Percentiles rank a stretch among this genome's conserved stretches.
phyloP scores from a whole-genome alignment of 495 filamentous ascomycete species.

The Pseudoneurospora amorphoporcata region DNA sequence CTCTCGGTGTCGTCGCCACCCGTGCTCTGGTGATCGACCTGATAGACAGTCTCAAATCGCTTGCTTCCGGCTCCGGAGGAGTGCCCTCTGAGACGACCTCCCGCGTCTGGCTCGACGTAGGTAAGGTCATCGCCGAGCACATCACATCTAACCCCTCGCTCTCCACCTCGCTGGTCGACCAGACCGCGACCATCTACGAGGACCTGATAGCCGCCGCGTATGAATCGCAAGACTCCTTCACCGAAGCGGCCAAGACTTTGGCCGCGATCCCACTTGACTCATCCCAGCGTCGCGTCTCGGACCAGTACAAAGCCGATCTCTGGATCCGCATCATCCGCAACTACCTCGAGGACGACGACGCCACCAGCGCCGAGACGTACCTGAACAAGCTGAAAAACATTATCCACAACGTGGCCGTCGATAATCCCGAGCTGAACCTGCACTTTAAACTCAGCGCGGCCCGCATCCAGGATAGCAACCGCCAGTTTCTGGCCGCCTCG shows the following conservation, averaged over 20 bases:
- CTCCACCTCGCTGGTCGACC: conserved; percentile 68
- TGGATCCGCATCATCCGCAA: conserved; percentile 94
- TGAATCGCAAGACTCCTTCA: conserved; percentile 72
- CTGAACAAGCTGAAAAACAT: conserved; percentile 89
- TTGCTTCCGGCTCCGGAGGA: conserved; percentile 15
- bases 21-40: conserved; percentile 62
- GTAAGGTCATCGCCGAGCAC: conserved; percentile 53
- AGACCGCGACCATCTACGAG: conserved; percentile 71
- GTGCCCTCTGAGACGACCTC: conserved; percentile 18
- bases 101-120: conserved; percentile 58
- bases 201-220: conserved; percentile 67
- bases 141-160: conserved; percentile 36
- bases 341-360: conserved; percentile 91
- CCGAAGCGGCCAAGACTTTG: conserved; percentile 63
- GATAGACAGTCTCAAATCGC: conserved; percentile 45
- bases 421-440: conserved; percentile 59
- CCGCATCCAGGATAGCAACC: conserved; percentile 81
- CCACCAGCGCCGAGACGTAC: conserved; percentile 70
- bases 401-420: conserved; percentile 64
- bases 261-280: conserved; percentile 79
- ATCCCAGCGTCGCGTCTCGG: conserved; percentile 70
- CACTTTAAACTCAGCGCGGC: conserved; percentile 87
- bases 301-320: conserved; percentile 64
- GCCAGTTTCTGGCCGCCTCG: conserved; percentile 83
- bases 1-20: conserved; percentile 63